Percentiles rank a stretch among this genome's conserved stretches.
phyloP scores from a whole-genome alignment of 2,329 filamentous ascomycete genomes.

The Sclerotiophoma versabilis region DNA sequence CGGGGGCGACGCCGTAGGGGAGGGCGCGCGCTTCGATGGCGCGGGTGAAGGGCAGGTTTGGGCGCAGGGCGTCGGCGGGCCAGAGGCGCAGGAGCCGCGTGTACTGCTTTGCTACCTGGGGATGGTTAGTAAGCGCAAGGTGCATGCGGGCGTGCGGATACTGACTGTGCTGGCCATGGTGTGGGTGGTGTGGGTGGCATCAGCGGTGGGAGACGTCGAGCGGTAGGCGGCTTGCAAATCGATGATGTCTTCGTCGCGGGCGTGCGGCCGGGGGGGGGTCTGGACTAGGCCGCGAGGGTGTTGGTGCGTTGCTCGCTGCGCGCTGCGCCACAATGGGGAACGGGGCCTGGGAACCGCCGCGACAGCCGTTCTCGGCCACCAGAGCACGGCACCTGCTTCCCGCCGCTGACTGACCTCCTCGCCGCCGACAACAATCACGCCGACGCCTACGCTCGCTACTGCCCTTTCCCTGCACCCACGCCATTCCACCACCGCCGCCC shows the following conservation, averaged over 20 bases:
- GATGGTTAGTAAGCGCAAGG: neutral
- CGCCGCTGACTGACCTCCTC: conserved; percentile 6
- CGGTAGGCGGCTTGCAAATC: neutral
- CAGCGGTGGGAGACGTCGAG: too few relatives aligned
- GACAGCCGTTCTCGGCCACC: conserved; percentile 1
- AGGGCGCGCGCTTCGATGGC: conserved; percentile 52
- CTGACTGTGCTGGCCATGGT: conserved; percentile 30
- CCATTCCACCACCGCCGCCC: neutral
- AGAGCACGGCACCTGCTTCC: conserved; percentile 6
- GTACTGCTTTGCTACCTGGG: conserved; percentile 56
- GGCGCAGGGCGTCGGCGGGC: conserved; percentile 60
- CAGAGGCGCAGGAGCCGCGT: conserved; percentile 57
- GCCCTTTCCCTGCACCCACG: neutral
- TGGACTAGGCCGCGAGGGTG: neutral
- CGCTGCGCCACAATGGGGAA: conserved; percentile 10
- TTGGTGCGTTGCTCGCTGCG: neutral
- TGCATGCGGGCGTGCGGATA: neutral
- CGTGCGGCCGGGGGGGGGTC: neutral
- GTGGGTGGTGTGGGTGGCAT: conserved; percentile 3
- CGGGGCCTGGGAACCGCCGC: neutral
- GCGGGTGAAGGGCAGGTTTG: conserved; percentile 55
- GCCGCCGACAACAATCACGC: neutral
- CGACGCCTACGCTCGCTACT: neutral
- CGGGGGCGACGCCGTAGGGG: conserved; percentile 37
- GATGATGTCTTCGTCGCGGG: conserved; percentile 16